Evolutionary conservation across 1,284 basidiomycete species (phyloP).

Genomic region (Gomphus sp.): DNA sequence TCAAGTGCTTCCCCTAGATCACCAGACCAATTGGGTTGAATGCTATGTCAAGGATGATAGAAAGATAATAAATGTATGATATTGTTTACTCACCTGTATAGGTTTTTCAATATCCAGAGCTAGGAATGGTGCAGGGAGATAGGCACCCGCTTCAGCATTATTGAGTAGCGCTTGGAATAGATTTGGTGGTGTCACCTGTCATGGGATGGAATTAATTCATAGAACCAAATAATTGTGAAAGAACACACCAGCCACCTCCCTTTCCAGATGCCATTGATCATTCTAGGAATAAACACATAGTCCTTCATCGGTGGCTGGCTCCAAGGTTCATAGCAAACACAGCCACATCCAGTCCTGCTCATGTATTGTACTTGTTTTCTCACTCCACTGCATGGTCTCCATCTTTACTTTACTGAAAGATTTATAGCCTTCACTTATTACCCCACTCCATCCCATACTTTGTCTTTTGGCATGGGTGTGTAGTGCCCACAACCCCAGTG

Average conservation of each 20-base stretch:
- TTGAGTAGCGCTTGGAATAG: neutral
- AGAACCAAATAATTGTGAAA: neutral
- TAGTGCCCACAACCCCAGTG: neutral
- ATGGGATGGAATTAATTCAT: neutral
- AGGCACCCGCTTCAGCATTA: neutral
- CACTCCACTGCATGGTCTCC: neutral
- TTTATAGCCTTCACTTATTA: neutral
- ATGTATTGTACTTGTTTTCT: neutral
- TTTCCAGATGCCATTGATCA: constrained; percentile 6
- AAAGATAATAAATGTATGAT: neutral
- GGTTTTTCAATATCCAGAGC: neutral
- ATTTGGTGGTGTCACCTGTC: neutral
- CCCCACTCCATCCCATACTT: neutral
- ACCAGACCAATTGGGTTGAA: too few species aligned
- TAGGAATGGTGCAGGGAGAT: neutral
- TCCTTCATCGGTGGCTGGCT: neutral
- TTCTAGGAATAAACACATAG: constrained; percentile 1
- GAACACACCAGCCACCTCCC: constrained; percentile 8
- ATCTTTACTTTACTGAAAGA: neutral
- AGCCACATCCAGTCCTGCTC: neutral
- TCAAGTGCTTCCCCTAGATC: too few species aligned
- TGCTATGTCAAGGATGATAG: too few species aligned
- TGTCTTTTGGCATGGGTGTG: neutral
- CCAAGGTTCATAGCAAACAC: neutral
- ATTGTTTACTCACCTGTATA: neutral